Percentiles rank a stretch among this genome's conserved stretches.
phyloP scores from a whole-genome alignment of 345 rosid genomes.

The Eucalyptus shirleyi region DNA sequence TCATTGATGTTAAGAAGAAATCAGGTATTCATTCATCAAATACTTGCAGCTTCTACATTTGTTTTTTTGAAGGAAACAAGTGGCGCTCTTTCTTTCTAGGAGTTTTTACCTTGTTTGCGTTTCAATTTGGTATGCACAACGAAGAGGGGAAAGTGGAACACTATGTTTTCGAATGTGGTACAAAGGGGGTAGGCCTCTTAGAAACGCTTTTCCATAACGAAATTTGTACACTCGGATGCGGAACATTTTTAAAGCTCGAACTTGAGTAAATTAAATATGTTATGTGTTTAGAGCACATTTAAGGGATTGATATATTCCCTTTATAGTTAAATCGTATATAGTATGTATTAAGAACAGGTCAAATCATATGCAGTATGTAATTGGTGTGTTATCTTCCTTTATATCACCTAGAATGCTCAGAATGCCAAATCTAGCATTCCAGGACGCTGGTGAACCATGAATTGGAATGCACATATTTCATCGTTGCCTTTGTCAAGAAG shows the following conservation, averaged over 20 bases:
- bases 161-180: background rate
- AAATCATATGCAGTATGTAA: background rate
- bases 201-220: background rate
- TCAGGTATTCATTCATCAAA: slow-evolving; percentile 14
- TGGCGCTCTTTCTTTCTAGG: background rate
- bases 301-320: background rate
- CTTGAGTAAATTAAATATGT: background rate
- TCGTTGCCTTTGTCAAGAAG: background rate
- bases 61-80: background rate
- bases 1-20: slow-evolving; percentile 34
- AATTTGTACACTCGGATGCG: background rate
- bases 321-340: background rate
- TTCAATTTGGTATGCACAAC: background rate
- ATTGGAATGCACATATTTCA: background rate
- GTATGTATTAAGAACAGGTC: background rate
- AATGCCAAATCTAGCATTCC: background rate
- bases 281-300: background rate
- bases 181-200: background rate
- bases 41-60: background rate
- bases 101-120: background rate
- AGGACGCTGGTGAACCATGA: background rate
- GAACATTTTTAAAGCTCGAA: background rate
- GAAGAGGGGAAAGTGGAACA: background rate
- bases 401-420: background rate
- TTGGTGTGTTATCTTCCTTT: background rate